Evolutionary conservation across 2,329 filamentous ascomycete genomes (phyloP), one percentile per base, ranked within the genome.

Genomic region (Hypoxylon sp.): DNA sequence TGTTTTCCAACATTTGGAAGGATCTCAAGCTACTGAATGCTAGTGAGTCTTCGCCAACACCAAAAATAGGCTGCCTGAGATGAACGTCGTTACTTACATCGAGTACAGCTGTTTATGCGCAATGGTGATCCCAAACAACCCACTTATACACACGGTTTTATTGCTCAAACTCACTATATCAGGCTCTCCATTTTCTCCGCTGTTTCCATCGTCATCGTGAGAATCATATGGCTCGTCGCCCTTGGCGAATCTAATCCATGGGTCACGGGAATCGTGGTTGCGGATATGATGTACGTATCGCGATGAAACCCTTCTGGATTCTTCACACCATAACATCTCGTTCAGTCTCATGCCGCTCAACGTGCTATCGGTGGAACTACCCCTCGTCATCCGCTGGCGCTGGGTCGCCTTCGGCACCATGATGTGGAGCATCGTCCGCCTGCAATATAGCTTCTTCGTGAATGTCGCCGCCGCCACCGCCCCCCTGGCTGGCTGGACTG

Each of bases 71-170:
- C 37, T 13, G 19, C 15, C 29, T 31, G 35, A 4, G n/a, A 7
- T n/a, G 13, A 5, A 42, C 29, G 42, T 37, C n/a, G 8, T 48
- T 46, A 42, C 59, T 67, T 2, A 67, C 19, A 24, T 54, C 31
- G 7, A 24, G 10, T 39, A 27, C 42, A 67, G 65, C 65, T n/a
- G 55, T 67, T 6, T 67, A 63, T 35, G 65, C 47, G 8, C 65
- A 67, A 63, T 67, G 65, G 65, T 67, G 63, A 63, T 24, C 32
- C 37, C 6, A 37, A 35, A 35, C 27, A 29, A 48, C 39, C 21
- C 1, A 17, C 6, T 35, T 19, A 47, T 42, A 50, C 17, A 37
- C 19, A 2, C 47, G 27, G 7, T 21, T 19, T 24, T 13, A 3
- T 46, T 35, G 6, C 50, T 53, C 13, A 54, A 54, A 32, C 59